Evolutionary conservation across 352 stramenopile species (phyloP).

Genomic region (Blastocystis hominis): DNA sequence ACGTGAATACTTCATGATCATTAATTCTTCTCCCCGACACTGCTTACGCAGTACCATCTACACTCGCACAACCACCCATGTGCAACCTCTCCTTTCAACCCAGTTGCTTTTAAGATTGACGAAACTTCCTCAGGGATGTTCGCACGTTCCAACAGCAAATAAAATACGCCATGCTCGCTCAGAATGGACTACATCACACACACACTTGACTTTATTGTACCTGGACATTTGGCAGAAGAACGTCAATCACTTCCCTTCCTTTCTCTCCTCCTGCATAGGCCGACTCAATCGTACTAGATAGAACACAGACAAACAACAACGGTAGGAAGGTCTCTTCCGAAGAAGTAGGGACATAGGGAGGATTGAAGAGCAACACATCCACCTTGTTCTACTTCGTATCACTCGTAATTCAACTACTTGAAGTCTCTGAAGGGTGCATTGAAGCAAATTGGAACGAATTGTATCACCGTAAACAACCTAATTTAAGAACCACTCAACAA

Average conservation of each 20-base stretch:
- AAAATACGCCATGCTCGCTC: background rate
- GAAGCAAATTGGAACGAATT: background rate
- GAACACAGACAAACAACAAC: background rate
- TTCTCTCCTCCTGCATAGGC: background rate
- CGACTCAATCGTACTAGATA: background rate
- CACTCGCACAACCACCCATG: background rate
- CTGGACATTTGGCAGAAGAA: background rate
- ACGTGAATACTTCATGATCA: background rate
- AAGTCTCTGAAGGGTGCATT: background rate
- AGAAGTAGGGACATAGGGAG: background rate
- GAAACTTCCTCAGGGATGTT: background rate
- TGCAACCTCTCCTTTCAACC: background rate
- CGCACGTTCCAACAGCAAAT: background rate
- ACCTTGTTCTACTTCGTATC: background rate
- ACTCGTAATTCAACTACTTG: background rate
- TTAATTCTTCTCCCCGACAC: conserved; percentile 4
- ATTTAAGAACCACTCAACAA: background rate
- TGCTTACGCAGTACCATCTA: background rate
- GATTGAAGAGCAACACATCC: background rate
- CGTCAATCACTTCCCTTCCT: conserved; percentile 8
- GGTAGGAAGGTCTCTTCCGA: background rate
- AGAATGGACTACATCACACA: background rate
- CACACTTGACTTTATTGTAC: background rate
- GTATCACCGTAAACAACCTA: background rate
- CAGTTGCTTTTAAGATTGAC: background rate